Evolutionary conservation across 257 asterid genomes (phyloP), one percentile per base, ranked within the genome.

Genomic region (Ehretia macrophylla): DNA sequence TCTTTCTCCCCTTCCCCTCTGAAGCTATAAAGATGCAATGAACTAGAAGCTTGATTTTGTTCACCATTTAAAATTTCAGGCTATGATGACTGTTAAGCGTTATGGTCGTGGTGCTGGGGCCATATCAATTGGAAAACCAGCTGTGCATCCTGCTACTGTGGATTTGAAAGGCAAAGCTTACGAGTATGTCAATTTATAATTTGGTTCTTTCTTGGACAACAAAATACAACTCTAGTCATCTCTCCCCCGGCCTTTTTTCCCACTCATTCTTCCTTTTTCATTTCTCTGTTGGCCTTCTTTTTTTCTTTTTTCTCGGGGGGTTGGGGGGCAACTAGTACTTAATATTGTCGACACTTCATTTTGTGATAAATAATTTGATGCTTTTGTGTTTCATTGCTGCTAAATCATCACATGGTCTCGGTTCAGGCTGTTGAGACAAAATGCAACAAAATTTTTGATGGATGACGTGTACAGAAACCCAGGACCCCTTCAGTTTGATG

Each of bases 401-500:
- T 40, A 23, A 71, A 60, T 59, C 22, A 51, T 47, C 19, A 16
- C 9, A 27, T 17, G 52, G 52, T n/a, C 21, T 47, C 9, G 17
- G 20, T 64, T 59, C 68, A 90, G 97, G 77, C 56, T 89, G 64
- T 60, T 93, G 84, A 85, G 96, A 53, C 90, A 93, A 72, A 89
- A 85, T 44, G 92, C 88, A 0, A 74, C 84, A 76, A 89, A 81
- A 68, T 89, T 93, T 65, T 83, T 93, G 81, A 59, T 85, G 75
- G 97, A 93, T 11, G 99, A 93, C 50, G 75, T 87, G 13, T 93
- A 93, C 69, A 83, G 97, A 81, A 93, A 93, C 76, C 99, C 99
- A 0, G 97, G 99, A 23, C 97, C 99, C 14, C 95, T 93, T 67
- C 99, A 93, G 77, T 93, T 80, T 67, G 97, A 93, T 14, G 99